Base-by-base conservation (phyloP, 2,329 filamentous ascomycete genomes). In the Pleoardoris graminearum region DNA sequence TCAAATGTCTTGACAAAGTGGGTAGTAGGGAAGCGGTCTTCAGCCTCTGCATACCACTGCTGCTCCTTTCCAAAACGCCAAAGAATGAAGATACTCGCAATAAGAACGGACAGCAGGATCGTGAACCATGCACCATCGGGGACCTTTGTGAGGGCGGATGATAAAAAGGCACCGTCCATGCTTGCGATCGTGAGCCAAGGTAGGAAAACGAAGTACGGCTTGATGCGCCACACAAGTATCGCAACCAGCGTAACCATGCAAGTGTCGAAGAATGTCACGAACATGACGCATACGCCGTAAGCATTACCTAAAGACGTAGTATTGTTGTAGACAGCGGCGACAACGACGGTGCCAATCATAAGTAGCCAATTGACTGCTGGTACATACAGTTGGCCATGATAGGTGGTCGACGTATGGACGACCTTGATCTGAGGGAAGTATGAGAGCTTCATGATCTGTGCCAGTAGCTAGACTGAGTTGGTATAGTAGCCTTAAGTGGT, bases 91-190 rank as follows among this genome's bases (percentile, higher is more conserved):
- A 91, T 72, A 37, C 72, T 75, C 0, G 85, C 81, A 1, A 92
- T 79, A 7, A 88, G 74, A 3, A 77, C 76, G 0, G 87, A 80
- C 4, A 92, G 77, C 0, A 84, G 77, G 1, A 91, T 75, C 0
- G 89, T 91, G 65, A 92, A 90, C 89, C 89, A 92, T 1, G 87
- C 89, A 1, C 89, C 89, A 8, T 86, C 79, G 0, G 89, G 88
- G 0, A 92, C 85, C 66, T 92, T 92, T 42, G 79, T 85, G 1
- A 91, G 76, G 0, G 86, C 82, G 0, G 88, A 84, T 0, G 86
- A 87, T 3, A 92, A 77, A 66, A 86, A 92, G 0, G 86, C 76
- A 6, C 85, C 85, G 61, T 92, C 89, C 46, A 90, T 74, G 1
- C 77, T 76, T n/a, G 81, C 83, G 55, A 91, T 86, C 17, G 83